Evolutionary conservation across 2,329 filamentous ascomycete genomes (phyloP), one percentile per base, ranked within the genome.

Genomic region (Aulographum hederae): DNA sequence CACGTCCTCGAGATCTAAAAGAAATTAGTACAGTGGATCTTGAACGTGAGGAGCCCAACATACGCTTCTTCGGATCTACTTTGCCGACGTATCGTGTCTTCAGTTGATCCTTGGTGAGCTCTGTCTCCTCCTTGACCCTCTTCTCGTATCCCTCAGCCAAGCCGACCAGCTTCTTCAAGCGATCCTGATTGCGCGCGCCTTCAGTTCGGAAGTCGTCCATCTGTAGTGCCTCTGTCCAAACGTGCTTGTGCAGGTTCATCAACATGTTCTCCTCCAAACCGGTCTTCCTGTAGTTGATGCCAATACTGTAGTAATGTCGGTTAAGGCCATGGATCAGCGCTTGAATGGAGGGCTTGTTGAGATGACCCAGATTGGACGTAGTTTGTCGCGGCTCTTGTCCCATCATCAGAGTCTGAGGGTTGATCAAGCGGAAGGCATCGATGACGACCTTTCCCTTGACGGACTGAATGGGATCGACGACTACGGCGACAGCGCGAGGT

Each of bases 381-480:
- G 85, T 95, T 57, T 98, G 89, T 35, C 89, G 78, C 8, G 89
- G 89, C 54, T 98, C 89, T 54, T 98, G 89, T 3, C 89, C 89
- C 57, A 95, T 81, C 73, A 98, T 93, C 40, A 98, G 69, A 11
- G 85, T 85, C 59, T 98, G 89, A 11, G 89, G 85, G 62, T 93
- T 93, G 60, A 98, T 98, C 34, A 95, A 73, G 43, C 89, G 82
- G 72, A 98, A 98, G 34, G 89, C 89, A 52, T 98, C 89, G 44
- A 98, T 98, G 45, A 98, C 89, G 45, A 98, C 89, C 58, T 98
- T 98, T 58, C 89, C 89, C 65, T 98, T 98, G 52, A 98, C 89
- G 38, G 89, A 95, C 58, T 98, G 89, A 48, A 98, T 95, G 26
- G 89, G 89, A 49, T 98, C 89, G 47, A 98, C 84, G 46, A 98